Percentiles rank a stretch among this genome's conserved stretches.
Evolutionary conservation across 495 filamentous ascomycete genomes (phyloP).

Genomic region (Pseudotulostoma volvatum): DNA sequence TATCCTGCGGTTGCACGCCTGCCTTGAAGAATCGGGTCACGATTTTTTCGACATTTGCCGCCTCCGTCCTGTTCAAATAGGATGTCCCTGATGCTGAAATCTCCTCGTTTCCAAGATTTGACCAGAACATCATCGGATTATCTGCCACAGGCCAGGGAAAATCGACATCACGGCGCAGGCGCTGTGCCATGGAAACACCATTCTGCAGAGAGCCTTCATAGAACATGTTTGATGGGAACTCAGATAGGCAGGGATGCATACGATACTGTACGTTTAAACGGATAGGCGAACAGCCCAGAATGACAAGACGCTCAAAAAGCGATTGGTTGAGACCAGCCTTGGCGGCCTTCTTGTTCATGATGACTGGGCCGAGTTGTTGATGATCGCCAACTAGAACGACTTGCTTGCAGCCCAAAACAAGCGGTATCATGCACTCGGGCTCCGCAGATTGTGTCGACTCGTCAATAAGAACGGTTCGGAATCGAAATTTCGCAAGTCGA

Average conservation of each 20-base stretch:
- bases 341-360: constrained; percentile 99
- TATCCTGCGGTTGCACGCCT: constrained; percentile 79
- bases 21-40: constrained; percentile 98
- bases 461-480: constrained; percentile 94
- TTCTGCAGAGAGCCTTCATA: constrained; percentile 97
- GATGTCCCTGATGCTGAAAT: constrained; percentile 96
- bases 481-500: constrained; percentile 87
- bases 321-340: constrained; percentile 96
- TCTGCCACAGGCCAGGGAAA: constrained; percentile 96
- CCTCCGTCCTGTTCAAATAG: constrained; percentile 94
- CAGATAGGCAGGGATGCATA: constrained; percentile 96
- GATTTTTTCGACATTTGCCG: constrained; percentile 94
- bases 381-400: constrained; percentile 96
- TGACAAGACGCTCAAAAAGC: constrained; percentile 91
- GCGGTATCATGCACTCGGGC: constrained; percentile 97
- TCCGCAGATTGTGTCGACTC: constrained; percentile 98
- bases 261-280: constrained; percentile 95
- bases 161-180: constrained; percentile 84
- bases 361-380: constrained; percentile 94
- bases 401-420: constrained; percentile 96
- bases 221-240: constrained; percentile 99
- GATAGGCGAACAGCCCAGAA: constrained; percentile 80
- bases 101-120: constrained; percentile 92
- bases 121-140: constrained; percentile 99
- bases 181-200: constrained; percentile 77